Conservation (phyloP, 805 yeast genomes). For the Wickerhamomyces bovis region DNA sequence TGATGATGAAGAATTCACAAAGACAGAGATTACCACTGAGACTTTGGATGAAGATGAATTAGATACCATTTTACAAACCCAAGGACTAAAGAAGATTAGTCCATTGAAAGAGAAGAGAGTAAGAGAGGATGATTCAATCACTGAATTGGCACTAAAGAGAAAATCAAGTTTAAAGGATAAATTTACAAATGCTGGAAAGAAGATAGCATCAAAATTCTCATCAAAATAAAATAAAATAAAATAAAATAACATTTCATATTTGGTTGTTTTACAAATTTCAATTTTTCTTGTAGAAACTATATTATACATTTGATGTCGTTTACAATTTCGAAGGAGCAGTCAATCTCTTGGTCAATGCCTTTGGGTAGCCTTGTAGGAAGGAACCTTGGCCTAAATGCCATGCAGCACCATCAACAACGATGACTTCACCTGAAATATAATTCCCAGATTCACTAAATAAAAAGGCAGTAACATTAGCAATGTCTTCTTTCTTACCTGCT, state of each 20-base stretch:
- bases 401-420: conserved; percentile 84
- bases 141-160: conserved; percentile 8
- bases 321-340: conserved; percentile 32
- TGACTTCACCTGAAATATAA: conserved; percentile 70
- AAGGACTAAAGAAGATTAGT: neutral
- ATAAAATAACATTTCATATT: neutral
- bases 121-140: conserved; percentile 12
- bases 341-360: conserved; percentile 27
- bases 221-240: conserved; percentile 3
- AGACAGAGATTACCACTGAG: conserved; percentile 3
- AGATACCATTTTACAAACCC: neutral
- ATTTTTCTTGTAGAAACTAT: too few relatives aligned
- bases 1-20: conserved; percentile 13
- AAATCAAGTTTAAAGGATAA: conserved; percentile 16
- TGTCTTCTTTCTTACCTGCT: conserved; percentile 66
- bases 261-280: neutral
- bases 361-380: conserved; percentile 38
- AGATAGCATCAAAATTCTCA: conserved; percentile 20
- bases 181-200: conserved; percentile 23
- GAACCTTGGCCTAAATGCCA: conserved; percentile 69
- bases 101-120: conserved; percentile 7
- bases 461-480: conserved; percentile 82
- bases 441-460: conserved; percentile 78
- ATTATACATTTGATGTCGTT: conserved; percentile 1
- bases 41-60: neutral